Conservation (phyloP, 1,139 yeast species). For the Taiozyma onychis region DNA sequence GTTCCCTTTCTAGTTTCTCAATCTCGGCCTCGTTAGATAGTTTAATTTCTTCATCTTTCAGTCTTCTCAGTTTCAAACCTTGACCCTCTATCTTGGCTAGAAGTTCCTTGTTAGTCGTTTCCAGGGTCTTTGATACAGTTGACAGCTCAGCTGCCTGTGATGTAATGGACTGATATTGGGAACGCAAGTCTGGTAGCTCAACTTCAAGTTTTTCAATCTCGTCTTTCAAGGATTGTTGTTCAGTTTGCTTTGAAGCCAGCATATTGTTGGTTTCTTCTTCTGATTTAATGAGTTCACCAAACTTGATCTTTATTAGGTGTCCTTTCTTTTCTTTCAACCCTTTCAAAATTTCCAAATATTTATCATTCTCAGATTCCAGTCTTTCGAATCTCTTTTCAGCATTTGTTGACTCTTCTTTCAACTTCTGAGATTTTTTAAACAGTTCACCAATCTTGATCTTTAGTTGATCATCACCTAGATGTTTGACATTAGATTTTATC, state of each 20-base stretch:
- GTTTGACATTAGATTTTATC: conserved; percentile 43
- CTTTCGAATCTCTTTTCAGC: conserved; percentile 44
- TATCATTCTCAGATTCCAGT: conserved; percentile 32
- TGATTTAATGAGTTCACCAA: conserved; percentile 13
- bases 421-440: conserved; percentile 41
- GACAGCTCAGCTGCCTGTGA: conserved; percentile 51
- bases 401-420: conserved; percentile 44
- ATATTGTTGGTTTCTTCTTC: conserved; percentile 15
- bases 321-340: conserved; percentile 17
- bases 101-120: conserved; percentile 28
- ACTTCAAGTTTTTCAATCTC: conserved; percentile 28
- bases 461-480: conserved; percentile 40
- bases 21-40: neutral
- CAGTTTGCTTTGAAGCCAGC: conserved; percentile 27
- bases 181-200: conserved; percentile 37
- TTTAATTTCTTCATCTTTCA: conserved; percentile 10
- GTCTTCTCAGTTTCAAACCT: conserved; percentile 32
- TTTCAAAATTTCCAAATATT: conserved; percentile 18
- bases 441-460: conserved; percentile 43
- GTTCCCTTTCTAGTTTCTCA: conserved; percentile 8
- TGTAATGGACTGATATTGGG: conserved; percentile 47
- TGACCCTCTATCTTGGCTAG: conserved; percentile 39
- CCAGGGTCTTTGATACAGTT: conserved; percentile 27
- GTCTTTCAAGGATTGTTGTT: conserved; percentile 25
- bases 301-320: conserved; percentile 9